Percentiles rank a stretch among this genome's conserved stretches.
phyloP scores from a whole-genome alignment of 441 rosid species.

The Erodium moschatum region DNA sequence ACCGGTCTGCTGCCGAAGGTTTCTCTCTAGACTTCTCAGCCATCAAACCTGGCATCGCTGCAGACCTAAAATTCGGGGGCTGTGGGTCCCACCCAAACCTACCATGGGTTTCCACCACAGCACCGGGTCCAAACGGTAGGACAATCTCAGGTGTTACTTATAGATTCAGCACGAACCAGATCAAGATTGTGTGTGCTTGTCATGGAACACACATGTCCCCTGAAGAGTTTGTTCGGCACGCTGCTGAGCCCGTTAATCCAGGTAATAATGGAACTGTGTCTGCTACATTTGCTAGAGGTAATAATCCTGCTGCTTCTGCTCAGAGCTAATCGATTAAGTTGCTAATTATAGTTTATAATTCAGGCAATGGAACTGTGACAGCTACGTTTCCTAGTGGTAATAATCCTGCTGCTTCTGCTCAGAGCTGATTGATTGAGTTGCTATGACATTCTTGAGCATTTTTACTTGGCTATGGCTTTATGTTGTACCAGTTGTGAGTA shows the following conservation, averaged over 20 bases:
- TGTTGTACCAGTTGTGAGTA: constrained; percentile 2
- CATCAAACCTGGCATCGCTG: constrained; percentile 77
- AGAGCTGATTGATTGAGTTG: constrained; percentile 38
- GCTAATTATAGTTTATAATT: too few species aligned
- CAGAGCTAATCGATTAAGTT: too few species aligned
- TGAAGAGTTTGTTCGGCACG: constrained; percentile 81
- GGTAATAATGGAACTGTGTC: constrained; percentile 37
- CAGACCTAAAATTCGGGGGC: constrained; percentile 78
- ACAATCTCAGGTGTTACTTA: constrained; percentile 92
- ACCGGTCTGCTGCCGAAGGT: constrained; percentile 32
- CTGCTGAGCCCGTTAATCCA: constrained; percentile 55
- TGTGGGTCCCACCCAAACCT: constrained; percentile 73
- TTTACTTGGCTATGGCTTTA: constrained; percentile 12
- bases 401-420: constrained; percentile 74
- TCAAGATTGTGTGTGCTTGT: constrained; percentile 89
- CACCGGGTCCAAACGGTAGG: constrained; percentile 69
- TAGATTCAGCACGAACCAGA: constrained; percentile 53
- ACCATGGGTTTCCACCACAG: constrained; percentile 93
- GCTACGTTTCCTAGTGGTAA: constrained; percentile 34
- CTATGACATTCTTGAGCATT: too few species aligned
- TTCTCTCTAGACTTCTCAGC: constrained; percentile 52
- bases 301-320: too few species aligned
- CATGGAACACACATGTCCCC: constrained; percentile 84
- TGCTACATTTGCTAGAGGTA: too few species aligned
- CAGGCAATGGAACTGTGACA: constrained; percentile 11